Conservation (phyloP, 768 basidiomycete genomes). For the Chlorophyllum brunneum region DNA sequence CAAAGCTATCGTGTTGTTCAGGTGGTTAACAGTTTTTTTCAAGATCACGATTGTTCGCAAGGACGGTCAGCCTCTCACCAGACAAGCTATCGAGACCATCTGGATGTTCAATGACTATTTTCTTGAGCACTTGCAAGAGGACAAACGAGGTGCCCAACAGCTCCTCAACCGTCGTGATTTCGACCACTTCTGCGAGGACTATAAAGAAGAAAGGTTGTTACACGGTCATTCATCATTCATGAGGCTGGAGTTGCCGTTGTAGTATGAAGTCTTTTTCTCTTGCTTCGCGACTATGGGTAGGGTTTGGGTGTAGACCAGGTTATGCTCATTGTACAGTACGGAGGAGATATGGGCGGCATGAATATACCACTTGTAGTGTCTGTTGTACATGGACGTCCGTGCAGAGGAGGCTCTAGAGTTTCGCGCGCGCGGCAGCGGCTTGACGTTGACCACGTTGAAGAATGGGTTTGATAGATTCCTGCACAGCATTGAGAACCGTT, state of each 20-base stretch:
- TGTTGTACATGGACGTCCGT: no score
- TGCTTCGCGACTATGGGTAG: no score
- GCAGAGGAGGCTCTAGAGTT: neutral
- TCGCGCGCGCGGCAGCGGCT: slow-evolving; percentile 16
- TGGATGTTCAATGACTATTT: slow-evolving; percentile 8
- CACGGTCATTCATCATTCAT: neutral
- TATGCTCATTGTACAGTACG: no score
- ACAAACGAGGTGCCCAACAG: neutral
- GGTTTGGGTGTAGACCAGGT: no score
- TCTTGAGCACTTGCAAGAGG: slow-evolving; percentile 1
- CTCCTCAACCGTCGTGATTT: slow-evolving; percentile 3
- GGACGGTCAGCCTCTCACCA: slow-evolving; percentile 5
- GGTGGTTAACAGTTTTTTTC: neutral
- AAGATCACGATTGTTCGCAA: slow-evolving; percentile 3
- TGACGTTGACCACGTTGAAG: slow-evolving; percentile 42
- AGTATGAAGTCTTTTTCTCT: no score
- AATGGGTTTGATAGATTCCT: slow-evolving; percentile 52
- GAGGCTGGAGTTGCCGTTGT: slow-evolving; percentile 2
- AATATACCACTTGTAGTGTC: no score
- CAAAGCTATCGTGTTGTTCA: neutral
- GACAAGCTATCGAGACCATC: slow-evolving; percentile 4
- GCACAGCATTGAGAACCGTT: slow-evolving; percentile 2
- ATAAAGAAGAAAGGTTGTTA: slow-evolving; percentile 3
- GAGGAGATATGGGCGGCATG: no score
- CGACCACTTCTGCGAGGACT: slow-evolving; percentile 4